phyloP scores from a whole-genome alignment of 352 stramenopile genomes.

The Elongisporangium undulatum region DNA sequence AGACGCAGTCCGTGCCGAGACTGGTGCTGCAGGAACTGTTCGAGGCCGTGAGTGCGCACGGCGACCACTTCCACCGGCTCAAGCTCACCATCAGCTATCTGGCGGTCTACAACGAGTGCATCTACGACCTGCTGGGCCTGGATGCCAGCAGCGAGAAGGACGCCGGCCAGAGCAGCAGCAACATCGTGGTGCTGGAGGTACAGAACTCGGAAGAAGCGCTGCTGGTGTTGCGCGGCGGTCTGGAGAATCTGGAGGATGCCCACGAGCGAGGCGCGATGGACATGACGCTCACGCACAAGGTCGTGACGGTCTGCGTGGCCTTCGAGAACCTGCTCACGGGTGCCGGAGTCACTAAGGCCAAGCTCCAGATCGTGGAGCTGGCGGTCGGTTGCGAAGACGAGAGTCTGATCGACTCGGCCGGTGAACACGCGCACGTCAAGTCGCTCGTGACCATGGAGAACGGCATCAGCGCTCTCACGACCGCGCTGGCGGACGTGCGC shows the following conservation, averaged over 20 bases:
- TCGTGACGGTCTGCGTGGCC: conserved; percentile 58
- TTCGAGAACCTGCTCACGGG: conserved; percentile 49
- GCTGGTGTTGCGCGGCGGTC: conserved; percentile 47
- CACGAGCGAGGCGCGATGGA: conserved; percentile 16
- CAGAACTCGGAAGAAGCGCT: conserved; percentile 54
- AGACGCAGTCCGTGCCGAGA: conserved; percentile 24
- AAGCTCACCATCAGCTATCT: conserved; percentile 78
- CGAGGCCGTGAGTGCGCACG: conserved; percentile 20
- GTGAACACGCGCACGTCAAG: conserved; percentile 32
- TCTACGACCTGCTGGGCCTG: conserved; percentile 91
- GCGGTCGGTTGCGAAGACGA: conserved; percentile 19
- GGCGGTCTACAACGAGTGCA: conserved; percentile 94
- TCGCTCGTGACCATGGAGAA: conserved; percentile 55
- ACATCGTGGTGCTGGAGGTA: conserved; percentile 70
- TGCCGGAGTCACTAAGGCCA: conserved; percentile 31
- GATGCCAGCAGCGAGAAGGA: conserved; percentile 20
- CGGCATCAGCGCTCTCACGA: conserved; percentile 47
- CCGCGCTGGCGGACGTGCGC: conserved; percentile 48
- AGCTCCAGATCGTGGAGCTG: conserved; percentile 71
- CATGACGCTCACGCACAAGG: conserved; percentile 44
- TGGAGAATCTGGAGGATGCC: conserved; percentile 35
- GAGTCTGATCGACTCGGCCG: background rate
- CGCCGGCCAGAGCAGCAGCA: conserved; percentile 12
- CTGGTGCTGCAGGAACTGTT: conserved; percentile 54
- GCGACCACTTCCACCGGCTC: conserved; percentile 35